phyloP scores from a whole-genome alignment of 768 basidiomycete species.

The Termitomyces eurrhizus region DNA sequence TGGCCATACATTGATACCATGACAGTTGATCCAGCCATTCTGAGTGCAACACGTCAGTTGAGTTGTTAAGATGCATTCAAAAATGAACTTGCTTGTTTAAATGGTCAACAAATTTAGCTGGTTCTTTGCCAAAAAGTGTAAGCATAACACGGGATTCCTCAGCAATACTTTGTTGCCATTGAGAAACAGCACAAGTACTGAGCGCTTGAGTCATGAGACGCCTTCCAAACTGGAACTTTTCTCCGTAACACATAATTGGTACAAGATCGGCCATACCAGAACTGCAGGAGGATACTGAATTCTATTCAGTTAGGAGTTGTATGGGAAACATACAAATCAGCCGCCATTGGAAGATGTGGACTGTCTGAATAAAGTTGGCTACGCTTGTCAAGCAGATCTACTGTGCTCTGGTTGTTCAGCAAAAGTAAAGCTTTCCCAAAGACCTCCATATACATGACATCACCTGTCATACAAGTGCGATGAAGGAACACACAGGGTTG shows the following conservation, averaged over 20 bases:
- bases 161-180: slow-evolving; percentile 16
- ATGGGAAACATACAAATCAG: slow-evolving; percentile 15
- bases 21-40: slow-evolving; percentile 17
- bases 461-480: neutral
- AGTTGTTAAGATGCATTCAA: neutral
- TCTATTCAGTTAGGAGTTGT: neutral
- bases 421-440: slow-evolving; percentile 13
- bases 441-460: slow-evolving; percentile 12
- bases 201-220: slow-evolving; percentile 17
- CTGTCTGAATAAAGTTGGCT: slow-evolving; percentile 17
- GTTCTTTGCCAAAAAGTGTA: slow-evolving; percentile 2
- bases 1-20: slow-evolving; percentile 21
- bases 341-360: slow-evolving; percentile 16
- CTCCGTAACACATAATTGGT: slow-evolving; percentile 18
- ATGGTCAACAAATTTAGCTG: slow-evolving; percentile 12
- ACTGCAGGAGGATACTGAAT: neutral
- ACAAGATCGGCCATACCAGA: slow-evolving; percentile 20
- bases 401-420: slow-evolving; percentile 14
- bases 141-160: slow-evolving; percentile 17
- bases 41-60: neutral
- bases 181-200: slow-evolving; percentile 15
- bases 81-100: slow-evolving; percentile 11
- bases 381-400: slow-evolving; percentile 18
- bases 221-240: slow-evolving; percentile 16
- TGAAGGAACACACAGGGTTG: neutral